phyloP scores from a whole-genome alignment of 768 basidiomycete genomes.

The Clitopilus hobsonii region DNA sequence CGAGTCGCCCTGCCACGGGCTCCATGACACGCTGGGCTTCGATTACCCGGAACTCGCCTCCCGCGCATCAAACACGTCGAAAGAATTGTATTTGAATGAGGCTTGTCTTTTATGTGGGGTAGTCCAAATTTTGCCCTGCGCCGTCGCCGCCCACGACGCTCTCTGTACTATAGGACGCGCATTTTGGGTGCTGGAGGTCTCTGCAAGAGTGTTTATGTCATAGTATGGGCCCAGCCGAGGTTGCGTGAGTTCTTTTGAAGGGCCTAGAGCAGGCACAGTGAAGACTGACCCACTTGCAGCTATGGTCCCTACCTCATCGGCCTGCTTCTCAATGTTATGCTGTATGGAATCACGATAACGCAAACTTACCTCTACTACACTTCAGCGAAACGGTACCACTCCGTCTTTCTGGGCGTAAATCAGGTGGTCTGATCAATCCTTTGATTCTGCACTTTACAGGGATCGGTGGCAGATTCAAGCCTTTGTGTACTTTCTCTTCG shows the following conservation, averaged over 20 bases:
- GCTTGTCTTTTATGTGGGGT: neutral
- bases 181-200: neutral
- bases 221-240: neutral
- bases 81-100: neutral
- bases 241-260: neutral
- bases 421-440: neutral
- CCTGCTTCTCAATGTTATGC: neutral
- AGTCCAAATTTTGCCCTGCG: neutral
- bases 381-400: neutral
- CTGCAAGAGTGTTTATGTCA: neutral
- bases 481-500: neutral
- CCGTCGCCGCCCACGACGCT: neutral
- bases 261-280: neutral
- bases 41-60: neutral
- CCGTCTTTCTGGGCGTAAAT: neutral
- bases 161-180: neutral
- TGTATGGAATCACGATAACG: neutral
- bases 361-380: neutral
- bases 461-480: neutral
- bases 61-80: neutral
- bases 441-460: neutral
- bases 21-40: neutral
- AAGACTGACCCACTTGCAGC: neutral
- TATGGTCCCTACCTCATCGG: neutral
- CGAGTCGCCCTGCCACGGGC: neutral